These are phyloP conservation scores for Tetrahymena borealis DNA, from an alignment of 73 alveolate genomes.

Conservation along the genomic window DNA sequence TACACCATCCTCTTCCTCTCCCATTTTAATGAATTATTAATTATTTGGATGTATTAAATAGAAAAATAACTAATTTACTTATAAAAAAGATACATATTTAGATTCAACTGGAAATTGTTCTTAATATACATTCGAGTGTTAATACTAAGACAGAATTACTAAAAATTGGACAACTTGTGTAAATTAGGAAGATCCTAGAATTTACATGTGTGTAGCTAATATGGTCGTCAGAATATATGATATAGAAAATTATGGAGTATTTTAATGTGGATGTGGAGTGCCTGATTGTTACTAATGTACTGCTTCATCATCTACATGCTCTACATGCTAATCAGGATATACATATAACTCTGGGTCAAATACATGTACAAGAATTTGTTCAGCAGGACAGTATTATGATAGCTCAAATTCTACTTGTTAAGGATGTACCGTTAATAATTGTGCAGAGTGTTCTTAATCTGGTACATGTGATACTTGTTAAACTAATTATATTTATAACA, in stretches of 20 bases:
- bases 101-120: not conserved
- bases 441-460: not conserved
- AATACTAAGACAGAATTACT: not conserved
- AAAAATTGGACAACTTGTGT: not conserved
- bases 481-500: not conserved
- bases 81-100: not conserved
- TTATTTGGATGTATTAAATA: not conserved
- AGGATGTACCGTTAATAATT: not conserved
- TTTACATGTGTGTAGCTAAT: not conserved
- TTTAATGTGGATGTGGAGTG: not conserved
- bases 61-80: not conserved
- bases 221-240: not conserved
- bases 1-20: too few species aligned
- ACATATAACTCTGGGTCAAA: not conserved
- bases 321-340: not conserved
- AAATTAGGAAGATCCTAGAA: not conserved
- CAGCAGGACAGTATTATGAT: not conserved
- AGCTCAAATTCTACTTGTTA: not conserved
- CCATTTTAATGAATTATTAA: too few species aligned
- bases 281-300: not conserved
- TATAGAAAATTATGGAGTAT: not conserved
- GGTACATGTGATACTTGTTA: not conserved
- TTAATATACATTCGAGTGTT: not conserved
- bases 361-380: not conserved
- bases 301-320: not conserved